Percentiles rank a stretch among this genome's conserved stretches.
phyloP scores from a whole-genome alignment of 805 yeast genomes.

The Barnettozyma salicaria region DNA sequence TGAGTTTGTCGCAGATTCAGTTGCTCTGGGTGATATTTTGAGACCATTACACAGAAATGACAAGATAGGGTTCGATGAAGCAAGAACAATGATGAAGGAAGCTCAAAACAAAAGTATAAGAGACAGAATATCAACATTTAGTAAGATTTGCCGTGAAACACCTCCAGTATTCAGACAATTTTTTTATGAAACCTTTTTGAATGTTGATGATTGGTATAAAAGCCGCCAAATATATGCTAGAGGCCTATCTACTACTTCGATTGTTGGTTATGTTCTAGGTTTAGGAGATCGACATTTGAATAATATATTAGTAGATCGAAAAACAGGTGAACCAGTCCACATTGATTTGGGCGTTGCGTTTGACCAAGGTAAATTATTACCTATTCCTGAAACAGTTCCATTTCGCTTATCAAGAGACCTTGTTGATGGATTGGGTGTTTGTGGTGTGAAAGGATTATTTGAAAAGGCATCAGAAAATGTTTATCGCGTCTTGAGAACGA shows the following conservation, averaged over 20 bases:
- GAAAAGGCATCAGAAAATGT: conserved; percentile 68
- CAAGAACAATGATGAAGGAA: conserved; percentile 58
- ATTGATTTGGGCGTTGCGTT: conserved; percentile 95
- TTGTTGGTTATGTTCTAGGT: conserved; percentile 84
- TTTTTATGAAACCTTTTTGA: conserved; percentile 59
- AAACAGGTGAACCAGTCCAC: conserved; percentile 90
- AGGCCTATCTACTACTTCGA: conserved; percentile 79
- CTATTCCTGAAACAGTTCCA: conserved; percentile 91
- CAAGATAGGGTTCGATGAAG: conserved; percentile 43
- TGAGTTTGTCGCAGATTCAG: conserved; percentile 80
- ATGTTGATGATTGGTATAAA: conserved; percentile 70
- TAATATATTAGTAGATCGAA: conserved; percentile 74
- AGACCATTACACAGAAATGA: conserved; percentile 57
- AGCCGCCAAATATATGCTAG: conserved; percentile 60
- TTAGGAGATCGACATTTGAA: conserved; percentile 94
- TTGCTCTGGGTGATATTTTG: conserved; percentile 63
- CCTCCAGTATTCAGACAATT: conserved; percentile 66
- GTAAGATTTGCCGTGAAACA: conserved; percentile 42
- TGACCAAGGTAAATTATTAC: conserved; percentile 81
- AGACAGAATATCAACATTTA: conserved; percentile 41
- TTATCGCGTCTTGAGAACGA: conserved; percentile 56
- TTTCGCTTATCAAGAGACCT: conserved; percentile 86
- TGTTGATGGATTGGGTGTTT: conserved; percentile 86
- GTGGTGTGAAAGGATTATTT: conserved; percentile 79
- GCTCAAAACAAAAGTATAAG: conserved; percentile 41